Evolutionary conservation across 1,284 basidiomycete genomes (phyloP), one percentile per base, ranked within the genome.

Genomic region (Leucoagaricus sp.): DNA sequence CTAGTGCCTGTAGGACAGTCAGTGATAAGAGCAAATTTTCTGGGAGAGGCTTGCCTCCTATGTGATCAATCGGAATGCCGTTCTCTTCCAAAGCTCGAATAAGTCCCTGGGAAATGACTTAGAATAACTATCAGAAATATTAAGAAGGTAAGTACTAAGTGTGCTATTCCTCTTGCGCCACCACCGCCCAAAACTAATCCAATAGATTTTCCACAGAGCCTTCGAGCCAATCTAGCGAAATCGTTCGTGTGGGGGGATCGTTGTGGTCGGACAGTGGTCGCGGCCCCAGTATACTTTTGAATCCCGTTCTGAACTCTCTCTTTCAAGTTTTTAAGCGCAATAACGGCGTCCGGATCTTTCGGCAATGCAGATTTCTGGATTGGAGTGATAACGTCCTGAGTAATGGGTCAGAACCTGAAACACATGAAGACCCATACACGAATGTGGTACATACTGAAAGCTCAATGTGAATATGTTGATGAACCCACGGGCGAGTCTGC

Each of bases 101-200:
- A 59, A 96, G 82, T 26, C 94, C 94, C 91, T 93, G 58, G 0
- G 55, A 56, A 36, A 61, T 10, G 19, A 21, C 34, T 13, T 9
- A 36, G 17, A 36, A 7, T 8, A 8, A 36, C 6, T 9, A n/a
- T 29, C 17, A 46, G 49, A 17, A 23, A 45, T 25, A 38, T 23
- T 6, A n/a, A 26, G 17, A 23, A 56, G 55, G 23, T 31, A 53
- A 79, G 67, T 65, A 94, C 93, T 60, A 99, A 75, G 75, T 99
- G 97, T 0, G 95, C 89, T 62, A 98, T 87, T 26, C 96, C 96
- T 53, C 97, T 85, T 5, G 96, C 97, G 7, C 97, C 96, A 12
- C 96, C 97, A 12, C 96, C 96, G 17, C 96, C 96, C 0, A 99
- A 82, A 3, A 99, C 94, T 31, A 99, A 77, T 1, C 96, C 97